A percentile compares a stretch with the other conserved stretches of the same genome.
phyloP scores from a whole-genome alignment of 1,284 basidiomycete species.

The Ganoderma boninense region DNA sequence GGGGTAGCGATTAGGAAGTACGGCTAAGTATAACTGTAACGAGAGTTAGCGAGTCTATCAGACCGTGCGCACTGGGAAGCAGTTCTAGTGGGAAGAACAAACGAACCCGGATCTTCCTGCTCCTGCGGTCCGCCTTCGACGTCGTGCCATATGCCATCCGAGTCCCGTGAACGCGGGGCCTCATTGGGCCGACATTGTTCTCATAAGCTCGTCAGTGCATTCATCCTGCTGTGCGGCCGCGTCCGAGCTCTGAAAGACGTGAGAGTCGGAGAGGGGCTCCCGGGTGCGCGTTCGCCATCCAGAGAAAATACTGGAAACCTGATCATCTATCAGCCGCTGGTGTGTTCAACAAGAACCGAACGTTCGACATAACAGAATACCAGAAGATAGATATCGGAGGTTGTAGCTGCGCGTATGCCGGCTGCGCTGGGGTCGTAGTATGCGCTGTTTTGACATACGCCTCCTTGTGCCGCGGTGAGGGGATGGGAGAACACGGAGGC shows the following conservation, averaged over 20 bases:
- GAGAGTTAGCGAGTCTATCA: slow-evolving; percentile 31
- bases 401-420: slow-evolving; percentile 10
- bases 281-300: slow-evolving; percentile 17
- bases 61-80: slow-evolving; percentile 4
- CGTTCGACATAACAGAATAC: slow-evolving; percentile 22
- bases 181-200: slow-evolving; percentile 7
- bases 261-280: slow-evolving; percentile 12
- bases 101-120: background rate
- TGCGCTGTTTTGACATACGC: slow-evolving; percentile 19
- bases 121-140: slow-evolving; percentile 9
- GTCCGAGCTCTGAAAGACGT: slow-evolving; percentile 8
- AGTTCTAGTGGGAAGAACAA: background rate
- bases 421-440: slow-evolving; percentile 10
- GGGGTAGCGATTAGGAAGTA: background rate
- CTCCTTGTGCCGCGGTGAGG: slow-evolving; percentile 2
- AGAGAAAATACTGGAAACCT: slow-evolving; percentile 19
- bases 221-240: slow-evolving; percentile 5
- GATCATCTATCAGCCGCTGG: slow-evolving; percentile 10
- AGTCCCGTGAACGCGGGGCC: slow-evolving; percentile 5
- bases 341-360: slow-evolving; percentile 22
- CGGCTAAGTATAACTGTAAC: slow-evolving; percentile 17
- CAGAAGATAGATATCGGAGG: slow-evolving; percentile 22
- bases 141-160: slow-evolving; percentile 5
- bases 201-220: background rate
- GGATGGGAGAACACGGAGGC: slow-evolving; percentile 2